phyloP scores from a whole-genome alignment of 495 filamentous ascomycete species.

The Tuber indicum region DNA sequence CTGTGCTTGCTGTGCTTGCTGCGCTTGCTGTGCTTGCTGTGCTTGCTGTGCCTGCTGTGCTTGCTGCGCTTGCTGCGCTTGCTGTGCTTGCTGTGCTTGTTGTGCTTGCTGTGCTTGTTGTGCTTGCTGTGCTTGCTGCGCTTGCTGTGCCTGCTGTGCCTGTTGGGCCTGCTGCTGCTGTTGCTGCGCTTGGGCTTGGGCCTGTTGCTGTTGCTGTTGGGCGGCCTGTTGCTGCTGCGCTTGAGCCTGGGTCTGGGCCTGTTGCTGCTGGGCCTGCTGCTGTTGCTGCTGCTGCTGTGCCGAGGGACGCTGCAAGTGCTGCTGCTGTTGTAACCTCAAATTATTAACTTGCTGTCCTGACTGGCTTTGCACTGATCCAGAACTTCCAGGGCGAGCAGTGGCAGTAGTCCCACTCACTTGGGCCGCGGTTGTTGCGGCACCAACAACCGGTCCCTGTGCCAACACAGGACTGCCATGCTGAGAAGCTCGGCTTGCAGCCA shows the following conservation, averaged over 20 bases:
- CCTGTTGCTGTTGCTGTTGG: conserved; percentile 10
- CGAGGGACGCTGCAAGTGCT: conserved; percentile 36
- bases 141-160: conserved; percentile 44
- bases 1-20: conserved; percentile 36
- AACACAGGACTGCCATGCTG: conserved; percentile 38
- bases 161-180: conserved; percentile 43
- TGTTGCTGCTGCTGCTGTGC: conserved; percentile 16
- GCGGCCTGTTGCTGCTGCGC: conserved; percentile 19
- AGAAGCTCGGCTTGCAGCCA: conserved; percentile 41
- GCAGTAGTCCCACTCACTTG: conserved; percentile 34
- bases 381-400: conserved; percentile 36
- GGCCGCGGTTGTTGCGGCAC: conserved; percentile 37
- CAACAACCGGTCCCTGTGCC: conserved; percentile 22
- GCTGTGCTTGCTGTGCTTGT: conserved; percentile 34
- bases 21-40: no score
- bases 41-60: no score
- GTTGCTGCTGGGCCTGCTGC: conserved; percentile 19
- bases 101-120: conserved; percentile 36
- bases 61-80: conserved; percentile 42
- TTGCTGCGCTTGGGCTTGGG: conserved; percentile 46
- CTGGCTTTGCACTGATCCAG: conserved; percentile 48
- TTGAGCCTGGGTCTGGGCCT: conserved; percentile 9
- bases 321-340: conserved; percentile 30
- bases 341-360: conserved; percentile 45
- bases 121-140: conserved; percentile 38